Evolutionary conservation across 306 rosid species (phyloP).

Genomic region (Casuarina glauca): DNA sequence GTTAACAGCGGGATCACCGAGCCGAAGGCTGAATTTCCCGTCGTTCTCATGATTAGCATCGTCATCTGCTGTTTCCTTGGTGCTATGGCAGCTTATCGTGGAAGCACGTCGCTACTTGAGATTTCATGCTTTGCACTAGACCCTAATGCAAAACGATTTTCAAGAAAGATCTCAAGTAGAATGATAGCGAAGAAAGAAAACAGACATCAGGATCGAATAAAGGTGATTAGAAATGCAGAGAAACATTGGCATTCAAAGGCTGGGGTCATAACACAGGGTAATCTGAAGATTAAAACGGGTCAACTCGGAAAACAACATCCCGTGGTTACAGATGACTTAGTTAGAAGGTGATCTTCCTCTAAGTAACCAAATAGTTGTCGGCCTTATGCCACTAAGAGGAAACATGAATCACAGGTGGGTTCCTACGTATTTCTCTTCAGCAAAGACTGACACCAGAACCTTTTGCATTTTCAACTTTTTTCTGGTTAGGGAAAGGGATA

Average conservation of each 20-base stretch:
- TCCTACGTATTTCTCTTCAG: not conserved
- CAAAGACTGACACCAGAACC: not conserved
- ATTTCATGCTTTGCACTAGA: not conserved
- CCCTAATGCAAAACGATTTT: not conserved
- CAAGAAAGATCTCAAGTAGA: not conserved
- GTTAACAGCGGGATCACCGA: not conserved
- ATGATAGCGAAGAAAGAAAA: not conserved
- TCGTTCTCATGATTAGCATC: constrained; percentile 10
- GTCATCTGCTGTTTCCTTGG: not conserved
- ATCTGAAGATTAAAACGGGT: too few species aligned
- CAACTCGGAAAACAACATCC: not conserved
- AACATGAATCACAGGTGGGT: not conserved
- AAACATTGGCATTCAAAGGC: not conserved
- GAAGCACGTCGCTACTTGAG: not conserved
- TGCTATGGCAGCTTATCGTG: not conserved
- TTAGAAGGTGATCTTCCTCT: too few species aligned
- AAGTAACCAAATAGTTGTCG: not conserved
- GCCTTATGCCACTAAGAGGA: not conserved
- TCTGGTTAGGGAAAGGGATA: too few species aligned
- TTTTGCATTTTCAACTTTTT: too few species aligned
- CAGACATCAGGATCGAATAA: not conserved
- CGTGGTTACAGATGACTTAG: too few species aligned
- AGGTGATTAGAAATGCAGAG: not conserved
- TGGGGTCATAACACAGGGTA: too few species aligned
- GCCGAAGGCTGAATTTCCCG: not conserved